Base-by-base conservation (phyloP, 768 basidiomycete genomes). In the Lactarius quietus region DNA sequence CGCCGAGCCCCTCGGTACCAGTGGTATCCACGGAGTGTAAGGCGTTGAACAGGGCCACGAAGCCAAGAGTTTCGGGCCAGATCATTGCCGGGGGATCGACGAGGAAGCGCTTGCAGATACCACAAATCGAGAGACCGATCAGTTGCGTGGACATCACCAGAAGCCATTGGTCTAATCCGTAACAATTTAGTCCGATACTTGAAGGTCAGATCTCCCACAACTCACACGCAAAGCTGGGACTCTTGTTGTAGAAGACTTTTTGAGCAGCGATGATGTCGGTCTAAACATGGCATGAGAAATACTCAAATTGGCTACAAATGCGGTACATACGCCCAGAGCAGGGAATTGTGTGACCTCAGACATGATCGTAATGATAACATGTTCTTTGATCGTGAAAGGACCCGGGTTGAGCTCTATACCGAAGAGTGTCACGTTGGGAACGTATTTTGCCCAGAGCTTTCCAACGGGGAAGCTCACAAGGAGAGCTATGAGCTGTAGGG, bases 381-480 rank as follows among this genome's bases (percentile, higher is more conserved):
- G 86, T 72, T 90, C 89, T 76, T 92, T 92, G 71, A 90, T 84
- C 3, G 82, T 81, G 77, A 89, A 92, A 3, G 83, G 86, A n/a
- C 90, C 89, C n/a, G n/a, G n/a, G n/a, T n/a, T n/a, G n/a, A n/a
- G n/a, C n/a, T n/a, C n/a, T n/a, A n/a, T n/a, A n/a, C n/a, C n/a
- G n/a, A n/a, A n/a, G n/a, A n/a, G n/a, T n/a, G n/a, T n/a, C n/a
- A n/a, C n/a, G n/a, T n/a, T 79, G 26, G 86, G 86, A 35, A 88
- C 38, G 39, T 82, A 64, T 29, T 75, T 73, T 9, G 84, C 86
- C 83, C 85, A 86, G 6, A 80, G 72, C 52, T 83, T 80, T 41
- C 88, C 87, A 59, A 87, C 61, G 23, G 88, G 89, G 76, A 87
- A 88, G 48, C 84, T 81, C 54, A 91, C 74, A 53, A 91, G 78